Conservation (phyloP, 169 alveolate genomes). For the Besnoitia besnoiti region DNA sequence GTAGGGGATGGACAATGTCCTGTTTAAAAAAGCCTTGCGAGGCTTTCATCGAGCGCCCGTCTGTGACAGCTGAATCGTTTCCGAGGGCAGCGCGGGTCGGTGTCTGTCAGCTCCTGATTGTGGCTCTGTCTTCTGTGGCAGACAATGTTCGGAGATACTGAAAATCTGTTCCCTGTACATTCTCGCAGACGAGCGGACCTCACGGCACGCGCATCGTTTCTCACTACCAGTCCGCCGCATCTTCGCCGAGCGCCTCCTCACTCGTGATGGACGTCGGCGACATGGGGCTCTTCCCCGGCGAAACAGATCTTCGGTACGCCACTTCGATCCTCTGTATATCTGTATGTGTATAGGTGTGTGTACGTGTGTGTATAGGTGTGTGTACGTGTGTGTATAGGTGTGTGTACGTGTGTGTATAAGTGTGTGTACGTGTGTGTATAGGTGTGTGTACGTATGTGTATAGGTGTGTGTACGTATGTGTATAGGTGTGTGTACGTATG, state of each 20-base stretch:
- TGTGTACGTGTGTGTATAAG: background rate
- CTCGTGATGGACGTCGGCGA: constrained; percentile 24
- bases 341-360: background rate
- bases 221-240: background rate
- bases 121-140: too few species aligned
- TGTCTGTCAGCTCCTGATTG: too few species aligned
- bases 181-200: background rate
- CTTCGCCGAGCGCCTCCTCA: background rate
- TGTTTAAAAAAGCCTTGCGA: too few species aligned
- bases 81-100: too few species aligned
- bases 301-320: constrained; percentile 20
- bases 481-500: background rate
- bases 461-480: background rate
- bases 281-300: constrained; percentile 29
- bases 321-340: background rate
- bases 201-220: background rate
- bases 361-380: background rate
- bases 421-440: background rate
- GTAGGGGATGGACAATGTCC: too few species aligned
- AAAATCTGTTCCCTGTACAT: too few species aligned
- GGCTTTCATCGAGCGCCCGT: too few species aligned
- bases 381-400: background rate
- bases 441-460: background rate
- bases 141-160: too few species aligned
- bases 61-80: too few species aligned